Conservation (phyloP, 192 early-diverging fungal species). For the Entomortierella chlamydospora region DNA sequence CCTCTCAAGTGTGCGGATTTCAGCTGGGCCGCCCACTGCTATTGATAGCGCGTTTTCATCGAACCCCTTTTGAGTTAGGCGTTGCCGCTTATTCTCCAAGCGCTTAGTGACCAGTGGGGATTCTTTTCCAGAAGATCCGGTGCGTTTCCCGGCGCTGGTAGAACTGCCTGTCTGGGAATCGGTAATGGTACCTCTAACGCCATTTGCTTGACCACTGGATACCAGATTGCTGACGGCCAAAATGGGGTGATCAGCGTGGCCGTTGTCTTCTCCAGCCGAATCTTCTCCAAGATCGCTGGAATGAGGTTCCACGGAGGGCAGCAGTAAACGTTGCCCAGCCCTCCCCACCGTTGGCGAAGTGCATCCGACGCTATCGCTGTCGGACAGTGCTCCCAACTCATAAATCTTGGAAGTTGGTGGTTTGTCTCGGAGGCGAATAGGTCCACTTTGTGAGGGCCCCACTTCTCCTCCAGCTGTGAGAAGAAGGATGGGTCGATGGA, state of each 20-base stretch:
- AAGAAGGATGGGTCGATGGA: slow-evolving; percentile 14
- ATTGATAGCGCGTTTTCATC: background rate
- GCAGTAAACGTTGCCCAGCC: slow-evolving; percentile 19
- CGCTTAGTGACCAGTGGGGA: slow-evolving; percentile 12
- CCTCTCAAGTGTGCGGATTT: background rate
- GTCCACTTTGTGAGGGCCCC: slow-evolving; percentile 43
- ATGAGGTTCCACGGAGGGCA: slow-evolving; percentile 43
- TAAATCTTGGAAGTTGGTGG: slow-evolving; percentile 15
- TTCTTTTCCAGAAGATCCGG: slow-evolving; percentile 21
- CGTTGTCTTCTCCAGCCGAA: slow-evolving; percentile 1
- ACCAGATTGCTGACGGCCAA: slow-evolving; percentile 29
- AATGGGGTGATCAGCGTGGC: slow-evolving; percentile 30
- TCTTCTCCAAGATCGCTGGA: slow-evolving; percentile 5
- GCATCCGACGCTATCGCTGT: slow-evolving; percentile 12
- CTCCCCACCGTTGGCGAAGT: slow-evolving; percentile 11
- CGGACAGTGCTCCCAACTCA: slow-evolving; percentile 17
- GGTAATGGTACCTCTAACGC: background rate
- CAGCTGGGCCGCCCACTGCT: background rate
- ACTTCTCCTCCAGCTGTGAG: slow-evolving; percentile 1
- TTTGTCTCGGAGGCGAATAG: slow-evolving; percentile 15
- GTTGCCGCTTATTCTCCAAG: slow-evolving; percentile 23
- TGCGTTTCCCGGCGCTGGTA: slow-evolving; percentile 16
- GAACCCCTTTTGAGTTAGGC: background rate
- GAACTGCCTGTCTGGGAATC: slow-evolving; percentile 10
- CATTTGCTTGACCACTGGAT: slow-evolving; percentile 17